Base-by-base conservation (phyloP, 2,329 filamentous ascomycete genomes). In the Aciculosporium take region DNA sequence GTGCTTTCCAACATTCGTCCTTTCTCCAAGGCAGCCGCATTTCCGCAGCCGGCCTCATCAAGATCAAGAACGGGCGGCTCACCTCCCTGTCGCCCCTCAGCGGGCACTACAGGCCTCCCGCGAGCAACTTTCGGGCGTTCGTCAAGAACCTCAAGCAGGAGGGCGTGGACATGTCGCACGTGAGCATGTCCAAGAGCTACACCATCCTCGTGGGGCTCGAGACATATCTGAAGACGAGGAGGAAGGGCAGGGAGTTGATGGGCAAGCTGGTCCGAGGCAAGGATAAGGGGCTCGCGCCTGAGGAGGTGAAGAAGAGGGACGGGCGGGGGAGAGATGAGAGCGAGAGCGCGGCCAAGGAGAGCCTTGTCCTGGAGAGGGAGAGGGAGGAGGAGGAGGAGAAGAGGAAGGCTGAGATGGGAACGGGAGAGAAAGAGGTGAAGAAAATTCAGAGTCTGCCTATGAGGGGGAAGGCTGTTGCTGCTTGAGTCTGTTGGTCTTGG, bases 1-100 rank as follows among this genome's bases (percentile, higher is more conserved):
- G 88, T 9, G 78, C 83, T 4, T 95, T 95, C 53, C 88, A 94
- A 53, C 88, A 94, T 60, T 88, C 81, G 10, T 91, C 84, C 0
- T 94, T 95, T 53, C 68, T 94, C 1, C 83, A 88, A 46, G 88
- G 87, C 20, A 73, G 79, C 8, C 76, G 87, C 10, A 87, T 94
- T 40, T 76, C 79, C 0, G 80, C 87, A 0, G 88, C 88, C 4
- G 88, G 88, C 0, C 66, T 89, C 21, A 86, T 94, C 56, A 87
- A 84, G 57, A 79, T 94, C 54, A 85, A 85, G 55, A 69, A 87
- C 49, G 88, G 88, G 1, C 75, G 82, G 24, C 59, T 94, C n/a
- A 69, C 74, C 2, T 79, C 77, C 39, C 66, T 93, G 7, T 84
- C 80, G 4, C 86, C 73, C 2, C 61, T 76, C 1, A 80, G 74